Conservation (phyloP, 1,284 basidiomycete genomes). For the Cutaneotrichosporon sp. region DNA sequence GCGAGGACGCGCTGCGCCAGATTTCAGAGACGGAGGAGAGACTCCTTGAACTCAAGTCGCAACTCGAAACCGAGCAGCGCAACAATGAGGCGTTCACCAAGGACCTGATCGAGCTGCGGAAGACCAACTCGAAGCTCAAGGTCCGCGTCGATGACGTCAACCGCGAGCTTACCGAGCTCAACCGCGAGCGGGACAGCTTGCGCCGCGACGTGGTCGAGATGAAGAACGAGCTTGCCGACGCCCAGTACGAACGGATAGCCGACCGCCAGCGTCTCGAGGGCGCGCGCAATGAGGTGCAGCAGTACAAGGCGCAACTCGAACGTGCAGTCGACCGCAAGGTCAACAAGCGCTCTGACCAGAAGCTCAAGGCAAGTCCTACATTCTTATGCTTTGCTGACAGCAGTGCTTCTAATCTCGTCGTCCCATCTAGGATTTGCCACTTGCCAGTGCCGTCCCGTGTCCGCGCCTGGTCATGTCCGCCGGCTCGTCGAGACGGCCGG, state of each 20-base stretch:
- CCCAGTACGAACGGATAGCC: slow-evolving; percentile 37
- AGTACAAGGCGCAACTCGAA: slow-evolving; percentile 42
- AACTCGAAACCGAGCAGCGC: slow-evolving; percentile 22
- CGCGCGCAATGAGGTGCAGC: slow-evolving; percentile 41
- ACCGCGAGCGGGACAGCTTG: slow-evolving; percentile 38
- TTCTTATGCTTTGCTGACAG: background rate
- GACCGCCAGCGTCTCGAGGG: slow-evolving; percentile 42
- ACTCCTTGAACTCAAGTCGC: slow-evolving; percentile 19
- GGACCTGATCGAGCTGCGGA: slow-evolving; percentile 31
- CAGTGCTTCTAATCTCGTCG: slow-evolving; percentile 31
- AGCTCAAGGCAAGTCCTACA: slow-evolving; percentile 42
- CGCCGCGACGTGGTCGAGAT: slow-evolving; percentile 29
- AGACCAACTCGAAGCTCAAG: slow-evolving; percentile 41
- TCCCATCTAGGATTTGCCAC: slow-evolving; percentile 1
- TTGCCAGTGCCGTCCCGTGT: background rate
- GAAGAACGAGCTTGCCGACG: slow-evolving; percentile 32
- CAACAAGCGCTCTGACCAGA: slow-evolving; percentile 38
- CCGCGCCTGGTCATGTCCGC: background rate
- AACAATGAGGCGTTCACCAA: slow-evolving; percentile 28
- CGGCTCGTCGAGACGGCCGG: background rate
- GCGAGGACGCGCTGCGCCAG: slow-evolving; percentile 22
- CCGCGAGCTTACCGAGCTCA: slow-evolving; percentile 31
- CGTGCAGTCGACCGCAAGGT: slow-evolving; percentile 46
- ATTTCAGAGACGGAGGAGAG: slow-evolving; percentile 18
- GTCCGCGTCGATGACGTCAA: slow-evolving; percentile 36